Conservation (phyloP, 148 eudicot species). For the Hydrangea macrophylla region DNA sequence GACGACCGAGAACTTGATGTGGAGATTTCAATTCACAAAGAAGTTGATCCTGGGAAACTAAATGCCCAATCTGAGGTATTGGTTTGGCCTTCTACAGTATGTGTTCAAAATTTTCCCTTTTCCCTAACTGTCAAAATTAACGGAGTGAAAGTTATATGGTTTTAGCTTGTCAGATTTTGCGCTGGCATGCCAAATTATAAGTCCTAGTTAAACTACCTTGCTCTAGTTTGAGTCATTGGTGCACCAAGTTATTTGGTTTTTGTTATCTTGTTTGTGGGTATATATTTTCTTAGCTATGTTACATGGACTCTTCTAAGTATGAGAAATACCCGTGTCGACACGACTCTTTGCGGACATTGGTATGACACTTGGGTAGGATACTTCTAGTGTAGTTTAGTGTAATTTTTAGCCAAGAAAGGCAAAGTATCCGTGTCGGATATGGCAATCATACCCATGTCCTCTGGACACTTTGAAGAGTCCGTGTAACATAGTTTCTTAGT, state of each 20-base stretch:
- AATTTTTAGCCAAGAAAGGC: too few relatives aligned
- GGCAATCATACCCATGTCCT: too few relatives aligned
- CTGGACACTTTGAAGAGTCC: too few relatives aligned
- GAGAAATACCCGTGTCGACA: too few relatives aligned
- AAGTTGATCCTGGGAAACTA: constrained; percentile 20
- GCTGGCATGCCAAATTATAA: neutral
- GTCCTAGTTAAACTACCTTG: neutral
- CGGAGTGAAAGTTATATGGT: neutral
- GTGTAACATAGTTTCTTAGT: too few relatives aligned
- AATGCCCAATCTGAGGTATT: constrained; percentile 46
- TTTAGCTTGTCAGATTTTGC: neutral
- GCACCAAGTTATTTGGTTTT: too few relatives aligned
- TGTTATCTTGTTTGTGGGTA: neutral
- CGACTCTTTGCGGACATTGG: too few relatives aligned
- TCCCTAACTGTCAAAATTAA: neutral
- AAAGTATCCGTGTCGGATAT: too few relatives aligned
- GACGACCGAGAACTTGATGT: constrained; percentile 33
- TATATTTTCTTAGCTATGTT: neutral
- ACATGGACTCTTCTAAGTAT: too few relatives aligned
- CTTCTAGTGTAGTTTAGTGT: too few relatives aligned
- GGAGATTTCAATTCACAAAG: constrained; percentile 28
- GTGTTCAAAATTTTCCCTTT: neutral
- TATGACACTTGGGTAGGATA: too few relatives aligned
- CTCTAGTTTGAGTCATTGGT: neutral
- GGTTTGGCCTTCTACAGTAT: neutral